Evolutionary conservation across 2,329 filamentous ascomycete genomes (phyloP).

Genomic region (Teratosphaeria destructans): DNA sequence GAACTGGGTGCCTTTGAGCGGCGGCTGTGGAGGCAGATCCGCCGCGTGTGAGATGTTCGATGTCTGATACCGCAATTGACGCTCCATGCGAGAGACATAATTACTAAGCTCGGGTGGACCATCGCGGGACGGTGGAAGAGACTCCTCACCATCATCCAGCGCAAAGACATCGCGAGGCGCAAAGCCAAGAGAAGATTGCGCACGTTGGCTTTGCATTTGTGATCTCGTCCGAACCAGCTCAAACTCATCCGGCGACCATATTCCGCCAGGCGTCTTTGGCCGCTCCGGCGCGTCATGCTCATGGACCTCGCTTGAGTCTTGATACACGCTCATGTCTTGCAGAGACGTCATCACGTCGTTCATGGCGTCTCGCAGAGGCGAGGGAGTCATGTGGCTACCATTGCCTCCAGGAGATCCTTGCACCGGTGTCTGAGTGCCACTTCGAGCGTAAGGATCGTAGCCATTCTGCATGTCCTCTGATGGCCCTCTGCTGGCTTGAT

Average conservation of each 20-base stretch:
- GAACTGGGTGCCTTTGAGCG: slow-evolving; percentile 21
- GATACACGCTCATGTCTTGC: slow-evolving; percentile 66
- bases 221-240: slow-evolving; percentile 43
- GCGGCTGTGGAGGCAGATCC: slow-evolving; percentile 27
- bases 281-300: slow-evolving; percentile 35
- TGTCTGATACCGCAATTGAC: slow-evolving; percentile 62
- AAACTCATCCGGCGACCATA: slow-evolving; percentile 89
- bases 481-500: slow-evolving; percentile 39
- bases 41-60: slow-evolving; percentile 26
- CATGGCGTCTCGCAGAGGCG: slow-evolving; percentile 88
- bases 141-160: slow-evolving; percentile 44
- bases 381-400: slow-evolving; percentile 54
- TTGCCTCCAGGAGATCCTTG: slow-evolving; percentile 55
- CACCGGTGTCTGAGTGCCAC: slow-evolving; percentile 48
- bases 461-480: slow-evolving; percentile 30
- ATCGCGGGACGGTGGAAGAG: slow-evolving; percentile 25
- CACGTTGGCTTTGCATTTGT: slow-evolving; percentile 31
- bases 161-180: slow-evolving; percentile 27
- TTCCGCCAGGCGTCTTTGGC: slow-evolving; percentile 47
- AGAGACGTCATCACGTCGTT: slow-evolving; percentile 95
- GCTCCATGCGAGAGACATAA: slow-evolving; percentile 90
- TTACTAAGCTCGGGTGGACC: slow-evolving; percentile 65
- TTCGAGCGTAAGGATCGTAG: slow-evolving; percentile 38
- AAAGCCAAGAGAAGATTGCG: slow-evolving; percentile 67
- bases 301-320: slow-evolving; percentile 28